Evolutionary conservation across 1,139 yeast species (phyloP).

Genomic region (Candida anutae): DNA sequence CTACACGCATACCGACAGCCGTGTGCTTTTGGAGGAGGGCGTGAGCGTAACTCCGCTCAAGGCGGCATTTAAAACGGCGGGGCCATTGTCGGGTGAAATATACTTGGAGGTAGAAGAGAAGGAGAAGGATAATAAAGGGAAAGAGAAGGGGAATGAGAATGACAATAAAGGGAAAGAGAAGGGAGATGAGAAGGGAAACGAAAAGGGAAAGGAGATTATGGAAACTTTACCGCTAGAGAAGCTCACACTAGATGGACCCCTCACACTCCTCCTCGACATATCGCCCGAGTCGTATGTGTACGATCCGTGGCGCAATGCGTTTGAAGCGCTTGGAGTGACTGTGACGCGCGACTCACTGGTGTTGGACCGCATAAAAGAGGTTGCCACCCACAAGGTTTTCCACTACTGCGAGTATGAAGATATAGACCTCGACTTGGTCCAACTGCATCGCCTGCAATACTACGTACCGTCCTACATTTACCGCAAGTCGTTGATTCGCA

Average conservation of each 20-base stretch:
- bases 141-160: not conserved
- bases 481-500: constrained; percentile 80
- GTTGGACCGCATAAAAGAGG: constrained; percentile 11
- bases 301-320: constrained; percentile 43
- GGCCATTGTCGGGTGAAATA: constrained; percentile 52
- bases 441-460: constrained; percentile 36
- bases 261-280: constrained; percentile 22
- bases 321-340: constrained; percentile 19
- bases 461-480: constrained; percentile 76
- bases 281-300: constrained; percentile 46
- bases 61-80: constrained; percentile 59
- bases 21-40: constrained; percentile 44
- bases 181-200: not conserved
- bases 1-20: constrained; percentile 47
- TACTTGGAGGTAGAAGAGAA: constrained; percentile 14
- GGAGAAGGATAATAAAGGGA: constrained; percentile 9
- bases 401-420: constrained; percentile 92
- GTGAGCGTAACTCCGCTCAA: constrained; percentile 76
- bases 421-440: constrained; percentile 60
- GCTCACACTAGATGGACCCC: not conserved
- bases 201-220: constrained; percentile 1
- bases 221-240: not conserved
- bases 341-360: constrained; percentile 20
- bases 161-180: not conserved
- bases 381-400: constrained; percentile 32